These are phyloP conservation scores for Schizosaccharomyces cryophilus DNA, from an alignment of 805 yeast species.

Conservation along the genomic window DNA sequence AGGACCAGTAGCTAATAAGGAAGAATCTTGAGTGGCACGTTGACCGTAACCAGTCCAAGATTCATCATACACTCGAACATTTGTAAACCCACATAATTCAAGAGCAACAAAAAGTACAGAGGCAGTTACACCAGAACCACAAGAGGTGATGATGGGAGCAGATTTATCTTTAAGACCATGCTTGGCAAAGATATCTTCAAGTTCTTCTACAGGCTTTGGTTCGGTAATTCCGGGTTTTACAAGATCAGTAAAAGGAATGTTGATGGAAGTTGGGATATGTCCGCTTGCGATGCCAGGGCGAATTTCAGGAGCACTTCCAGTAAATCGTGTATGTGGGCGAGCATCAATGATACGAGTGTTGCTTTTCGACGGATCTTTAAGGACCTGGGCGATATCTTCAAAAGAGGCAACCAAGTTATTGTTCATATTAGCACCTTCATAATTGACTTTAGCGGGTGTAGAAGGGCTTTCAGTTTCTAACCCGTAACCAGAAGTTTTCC, in stretches of 20 bases:
- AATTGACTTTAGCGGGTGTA: not conserved
- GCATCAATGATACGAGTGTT: not conserved
- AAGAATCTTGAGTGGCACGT: constrained; percentile 25
- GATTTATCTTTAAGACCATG: constrained; percentile 17
- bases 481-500: not conserved
- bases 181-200: constrained; percentile 24
- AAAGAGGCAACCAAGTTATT: not conserved
- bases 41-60: constrained; percentile 51
- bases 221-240: constrained; percentile 13
- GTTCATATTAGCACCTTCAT: not conserved
- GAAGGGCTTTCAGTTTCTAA: not conserved
- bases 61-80: constrained; percentile 47
- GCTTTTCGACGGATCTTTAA: not conserved
- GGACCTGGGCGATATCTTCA: not conserved
- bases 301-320: constrained; percentile 50
- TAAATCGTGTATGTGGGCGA: not conserved
- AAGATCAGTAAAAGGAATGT: constrained; percentile 49
- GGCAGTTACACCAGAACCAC: constrained; percentile 95
- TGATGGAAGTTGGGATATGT: constrained; percentile 59
- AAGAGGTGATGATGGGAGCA: constrained; percentile 61
- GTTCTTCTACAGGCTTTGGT: constrained; percentile 24
- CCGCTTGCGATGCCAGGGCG: constrained; percentile 74
- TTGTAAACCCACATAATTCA: constrained; percentile 18
- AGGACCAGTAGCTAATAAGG: not conserved
- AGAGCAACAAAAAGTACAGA: constrained; percentile 61